phyloP scores from a whole-genome alignment of 2,329 filamentous ascomycete genomes.

The Fusarium mexicanum region DNA sequence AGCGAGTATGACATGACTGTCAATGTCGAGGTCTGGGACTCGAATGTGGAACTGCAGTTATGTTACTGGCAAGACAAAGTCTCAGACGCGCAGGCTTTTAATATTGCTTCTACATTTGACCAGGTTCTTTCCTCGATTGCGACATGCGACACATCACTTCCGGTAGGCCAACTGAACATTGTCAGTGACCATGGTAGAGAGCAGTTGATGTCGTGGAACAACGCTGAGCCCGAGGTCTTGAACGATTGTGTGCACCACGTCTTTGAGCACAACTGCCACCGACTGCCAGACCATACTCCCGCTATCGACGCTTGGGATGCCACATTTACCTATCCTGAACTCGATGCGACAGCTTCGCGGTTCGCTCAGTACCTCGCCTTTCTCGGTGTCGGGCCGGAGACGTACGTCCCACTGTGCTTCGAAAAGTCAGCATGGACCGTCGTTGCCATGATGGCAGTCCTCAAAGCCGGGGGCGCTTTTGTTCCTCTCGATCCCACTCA shows the following conservation, averaged over 20 bases:
- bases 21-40: slow-evolving; percentile 38
- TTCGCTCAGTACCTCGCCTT: slow-evolving; percentile 51
- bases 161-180: slow-evolving; percentile 30
- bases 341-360: slow-evolving; percentile 35
- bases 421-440: slow-evolving; percentile 51
- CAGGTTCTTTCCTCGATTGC: slow-evolving; percentile 21
- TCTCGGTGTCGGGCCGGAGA: slow-evolving; percentile 42
- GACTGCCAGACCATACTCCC: slow-evolving; percentile 39
- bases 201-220: slow-evolving; percentile 43
- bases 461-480: slow-evolving; percentile 49
- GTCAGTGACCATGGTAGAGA: slow-evolving; percentile 16
- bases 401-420: slow-evolving; percentile 48
- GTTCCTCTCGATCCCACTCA: slow-evolving; percentile 50
- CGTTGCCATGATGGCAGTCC: slow-evolving; percentile 48
- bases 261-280: slow-evolving; percentile 49
- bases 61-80: slow-evolving; percentile 40
- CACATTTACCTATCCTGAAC: slow-evolving; percentile 47
- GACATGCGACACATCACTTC: neutral
- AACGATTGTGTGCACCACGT: slow-evolving; percentile 53
- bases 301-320: slow-evolving; percentile 60
- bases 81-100: slow-evolving; percentile 27
- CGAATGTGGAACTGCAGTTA: slow-evolving; percentile 25
- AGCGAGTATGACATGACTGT: slow-evolving; percentile 38
- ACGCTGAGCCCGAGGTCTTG: slow-evolving; percentile 3
- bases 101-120: slow-evolving; percentile 33